Percentiles rank a stretch among this genome's conserved stretches.
phyloP scores from a whole-genome alignment of 2,329 filamentous ascomycete species.

The Penicillium frequentans region DNA sequence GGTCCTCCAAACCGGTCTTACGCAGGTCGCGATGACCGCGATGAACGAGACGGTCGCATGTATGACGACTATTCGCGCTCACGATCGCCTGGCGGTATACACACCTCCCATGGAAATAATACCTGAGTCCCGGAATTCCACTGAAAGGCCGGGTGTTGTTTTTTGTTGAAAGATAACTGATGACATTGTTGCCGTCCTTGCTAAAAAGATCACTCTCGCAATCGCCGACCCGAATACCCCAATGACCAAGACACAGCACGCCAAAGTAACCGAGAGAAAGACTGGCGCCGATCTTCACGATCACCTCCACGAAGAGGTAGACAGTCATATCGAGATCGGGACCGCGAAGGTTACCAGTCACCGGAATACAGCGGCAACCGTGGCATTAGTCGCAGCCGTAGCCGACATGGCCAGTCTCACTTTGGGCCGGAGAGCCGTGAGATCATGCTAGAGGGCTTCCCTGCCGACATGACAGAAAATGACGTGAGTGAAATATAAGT shows the following conservation, averaged over 20 bases:
- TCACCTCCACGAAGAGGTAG: slow-evolving; percentile 41
- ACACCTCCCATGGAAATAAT: slow-evolving; percentile 44
- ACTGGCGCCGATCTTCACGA: slow-evolving; percentile 31
- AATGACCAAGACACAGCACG: slow-evolving; percentile 32
- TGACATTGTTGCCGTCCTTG: slow-evolving; percentile 16
- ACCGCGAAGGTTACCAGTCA: slow-evolving; percentile 49
- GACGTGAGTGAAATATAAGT: slow-evolving; percentile 43
- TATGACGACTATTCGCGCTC: slow-evolving; percentile 49
- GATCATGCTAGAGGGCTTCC: slow-evolving; percentile 52
- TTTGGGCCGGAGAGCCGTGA: slow-evolving; percentile 49
- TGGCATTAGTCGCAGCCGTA: slow-evolving; percentile 33
- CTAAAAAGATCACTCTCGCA: slow-evolving; percentile 39
- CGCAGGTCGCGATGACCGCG: slow-evolving; percentile 35
- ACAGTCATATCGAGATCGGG: slow-evolving; percentile 43
- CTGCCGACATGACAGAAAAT: slow-evolving; percentile 51
- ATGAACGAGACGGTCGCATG: slow-evolving; percentile 46
- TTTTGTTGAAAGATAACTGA: slow-evolving; percentile 38
- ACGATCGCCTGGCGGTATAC: slow-evolving; percentile 45
- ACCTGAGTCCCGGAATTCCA: background rate
- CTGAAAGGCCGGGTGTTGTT: slow-evolving; percentile 1
- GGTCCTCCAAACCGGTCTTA: slow-evolving; percentile 25
- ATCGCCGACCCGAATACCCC: slow-evolving; percentile 38
- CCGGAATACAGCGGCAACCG: slow-evolving; percentile 38
- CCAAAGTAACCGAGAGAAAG: slow-evolving; percentile 35
- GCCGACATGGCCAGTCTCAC: slow-evolving; percentile 35